Evolutionary conservation across 2,329 filamentous ascomycete species (phyloP).

Genomic region (Dryadomyces quercivorus): DNA sequence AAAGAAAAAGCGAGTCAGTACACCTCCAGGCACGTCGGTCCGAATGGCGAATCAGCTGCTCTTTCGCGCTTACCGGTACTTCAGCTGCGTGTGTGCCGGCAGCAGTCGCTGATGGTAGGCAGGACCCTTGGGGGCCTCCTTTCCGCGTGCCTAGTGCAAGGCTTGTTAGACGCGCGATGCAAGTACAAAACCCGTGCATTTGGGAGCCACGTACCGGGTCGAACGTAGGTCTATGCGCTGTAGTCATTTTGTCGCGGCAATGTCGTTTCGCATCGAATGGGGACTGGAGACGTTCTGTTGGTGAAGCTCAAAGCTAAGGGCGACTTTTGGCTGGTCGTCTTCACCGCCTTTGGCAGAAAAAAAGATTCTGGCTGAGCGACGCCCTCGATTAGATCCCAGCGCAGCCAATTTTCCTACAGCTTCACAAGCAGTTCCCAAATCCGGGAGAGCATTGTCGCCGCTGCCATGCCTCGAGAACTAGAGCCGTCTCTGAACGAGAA

Average conservation of each 20-base stretch:
- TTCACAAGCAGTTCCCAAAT: not conserved
- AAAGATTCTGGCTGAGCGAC: slow-evolving; percentile 4
- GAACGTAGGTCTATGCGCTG: slow-evolving; percentile 78
- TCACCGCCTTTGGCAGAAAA: slow-evolving; percentile 17
- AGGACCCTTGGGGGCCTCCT: slow-evolving; percentile 84
- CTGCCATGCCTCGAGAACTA: slow-evolving; percentile 75
- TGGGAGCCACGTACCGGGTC: slow-evolving; percentile 55
- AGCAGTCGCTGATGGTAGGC: slow-evolving; percentile 95
- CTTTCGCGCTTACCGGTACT: slow-evolving; percentile 49
- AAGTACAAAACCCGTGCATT: not conserved
- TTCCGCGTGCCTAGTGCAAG: slow-evolving; percentile 63
- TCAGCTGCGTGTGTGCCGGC: slow-evolving; percentile 85
- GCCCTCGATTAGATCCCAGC: not conserved
- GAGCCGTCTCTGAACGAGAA: slow-evolving; percentile 84
- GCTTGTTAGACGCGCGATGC: not conserved
- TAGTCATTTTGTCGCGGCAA: slow-evolving; percentile 40
- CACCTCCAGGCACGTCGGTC: too few relatives aligned
- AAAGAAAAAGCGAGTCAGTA: slow-evolving; percentile 9
- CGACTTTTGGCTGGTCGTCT: not conserved
- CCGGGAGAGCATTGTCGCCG: slow-evolving; percentile 13
- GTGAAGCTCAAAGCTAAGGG: not conserved
- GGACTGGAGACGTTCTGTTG: not conserved
- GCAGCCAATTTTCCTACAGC: slow-evolving; percentile 1
- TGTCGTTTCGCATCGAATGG: not conserved
- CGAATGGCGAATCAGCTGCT: not conserved